These are phyloP conservation scores for Pseudocercospora crystallina DNA, from an alignment of 2,329 filamentous ascomycete genomes.

Conservation along the genomic window DNA sequence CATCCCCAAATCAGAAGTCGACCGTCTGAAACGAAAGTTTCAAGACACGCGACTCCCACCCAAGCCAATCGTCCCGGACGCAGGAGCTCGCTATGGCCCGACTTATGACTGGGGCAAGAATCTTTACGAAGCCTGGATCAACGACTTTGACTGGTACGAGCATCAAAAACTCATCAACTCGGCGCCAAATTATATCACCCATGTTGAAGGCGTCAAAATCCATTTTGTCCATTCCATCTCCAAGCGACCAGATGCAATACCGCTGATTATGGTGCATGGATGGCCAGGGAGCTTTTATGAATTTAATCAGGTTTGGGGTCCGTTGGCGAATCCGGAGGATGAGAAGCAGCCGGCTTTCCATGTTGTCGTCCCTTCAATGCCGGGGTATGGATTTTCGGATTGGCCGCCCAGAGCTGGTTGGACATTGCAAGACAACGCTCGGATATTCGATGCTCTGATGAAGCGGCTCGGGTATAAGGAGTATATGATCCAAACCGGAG, in stretches of 20 bases:
- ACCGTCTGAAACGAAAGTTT: slow-evolving; percentile 39
- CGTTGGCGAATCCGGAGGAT: slow-evolving; percentile 36
- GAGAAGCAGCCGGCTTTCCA: slow-evolving; percentile 48
- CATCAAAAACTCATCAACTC: slow-evolving; percentile 36
- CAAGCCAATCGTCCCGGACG: slow-evolving; percentile 38
- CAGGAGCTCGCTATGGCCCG: slow-evolving; percentile 38
- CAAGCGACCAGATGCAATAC: slow-evolving; percentile 38
- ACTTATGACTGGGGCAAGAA: slow-evolving; percentile 37
- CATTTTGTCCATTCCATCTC: slow-evolving; percentile 41
- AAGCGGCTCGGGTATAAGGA: slow-evolving; percentile 41
- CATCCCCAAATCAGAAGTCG: slow-evolving; percentile 38
- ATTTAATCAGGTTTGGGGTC: slow-evolving; percentile 41
- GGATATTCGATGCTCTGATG: slow-evolving; percentile 41
- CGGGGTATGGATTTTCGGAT: slow-evolving; percentile 53
- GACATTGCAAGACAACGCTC: slow-evolving; percentile 39
- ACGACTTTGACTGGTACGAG: slow-evolving; percentile 37
- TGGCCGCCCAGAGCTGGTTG: slow-evolving; percentile 34
- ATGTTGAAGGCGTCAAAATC: slow-evolving; percentile 37
- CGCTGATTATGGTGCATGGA: slow-evolving; percentile 45
- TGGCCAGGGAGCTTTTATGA: slow-evolving; percentile 50
- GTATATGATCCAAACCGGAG: slow-evolving; percentile 42
- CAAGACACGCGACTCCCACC: slow-evolving; percentile 38
- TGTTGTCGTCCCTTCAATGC: slow-evolving; percentile 59
- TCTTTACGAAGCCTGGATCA: slow-evolving; percentile 37
- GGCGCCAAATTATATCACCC: slow-evolving; percentile 36